Percentiles rank a stretch among this genome's conserved stretches.
These are phyloP conservation scores for Daldinia bambusicola DNA, from an alignment of 495 filamentous ascomycete genomes.

Conservation along the genomic window DNA sequence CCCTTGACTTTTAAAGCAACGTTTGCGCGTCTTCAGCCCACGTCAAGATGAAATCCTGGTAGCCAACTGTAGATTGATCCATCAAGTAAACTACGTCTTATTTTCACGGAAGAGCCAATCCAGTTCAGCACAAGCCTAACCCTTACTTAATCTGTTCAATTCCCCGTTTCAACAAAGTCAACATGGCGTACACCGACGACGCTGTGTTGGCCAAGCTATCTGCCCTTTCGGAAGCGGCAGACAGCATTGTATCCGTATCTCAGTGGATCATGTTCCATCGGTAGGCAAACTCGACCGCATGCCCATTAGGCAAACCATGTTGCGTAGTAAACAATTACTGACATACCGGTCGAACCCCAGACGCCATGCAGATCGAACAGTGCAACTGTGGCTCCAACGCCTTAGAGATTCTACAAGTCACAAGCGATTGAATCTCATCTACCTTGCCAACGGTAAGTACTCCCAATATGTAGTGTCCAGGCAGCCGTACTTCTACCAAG, in stretches of 20 bases:
- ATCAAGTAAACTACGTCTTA: slow-evolving; percentile 26
- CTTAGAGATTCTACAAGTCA: slow-evolving; percentile 83
- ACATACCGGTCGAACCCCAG: slow-evolving; percentile 56
- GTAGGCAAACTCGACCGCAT: slow-evolving; percentile 60
- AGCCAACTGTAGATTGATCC: slow-evolving; percentile 40
- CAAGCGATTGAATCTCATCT: slow-evolving; percentile 90
- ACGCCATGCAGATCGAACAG: slow-evolving; percentile 88
- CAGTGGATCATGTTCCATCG: slow-evolving; percentile 99
- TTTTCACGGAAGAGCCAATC: slow-evolving; percentile 3
- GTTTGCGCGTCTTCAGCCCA: slow-evolving; percentile 5
- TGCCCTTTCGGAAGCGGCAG: slow-evolving; percentile 93
- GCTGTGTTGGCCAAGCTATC: slow-evolving; percentile 93
- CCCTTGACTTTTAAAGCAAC: slow-evolving; percentile 10
- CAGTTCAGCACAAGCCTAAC: slow-evolving; percentile 9
- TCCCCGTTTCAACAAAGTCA: background rate
- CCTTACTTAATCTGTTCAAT: background rate
- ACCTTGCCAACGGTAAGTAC: slow-evolving; percentile 88
- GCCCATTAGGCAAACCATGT: slow-evolving; percentile 8
- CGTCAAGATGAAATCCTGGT: slow-evolving; percentile 33
- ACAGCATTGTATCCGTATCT: slow-evolving; percentile 91
- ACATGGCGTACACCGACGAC: slow-evolving; percentile 95
- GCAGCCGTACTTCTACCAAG: slow-evolving; percentile 14
- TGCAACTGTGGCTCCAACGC: slow-evolving; percentile 86
- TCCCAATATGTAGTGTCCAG: slow-evolving; percentile 26
- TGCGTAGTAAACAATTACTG: slow-evolving; percentile 23